Conservation (phyloP, 2,329 filamentous ascomycete species). For the Thielaviopsis ethacetica region DNA sequence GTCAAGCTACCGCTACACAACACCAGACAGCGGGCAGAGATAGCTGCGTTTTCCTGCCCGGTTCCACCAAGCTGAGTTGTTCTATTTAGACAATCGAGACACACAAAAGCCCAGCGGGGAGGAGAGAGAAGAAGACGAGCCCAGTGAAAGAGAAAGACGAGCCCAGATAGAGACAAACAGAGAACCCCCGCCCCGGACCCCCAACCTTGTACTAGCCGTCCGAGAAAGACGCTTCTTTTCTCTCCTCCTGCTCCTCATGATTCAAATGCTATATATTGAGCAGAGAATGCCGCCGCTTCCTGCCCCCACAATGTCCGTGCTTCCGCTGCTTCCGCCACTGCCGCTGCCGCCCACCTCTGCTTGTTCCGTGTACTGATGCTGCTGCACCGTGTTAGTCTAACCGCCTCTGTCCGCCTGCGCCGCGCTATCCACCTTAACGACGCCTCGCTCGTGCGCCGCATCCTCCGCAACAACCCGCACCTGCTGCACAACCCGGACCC, state of each 20-base stretch:
- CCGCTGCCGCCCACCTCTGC: neutral
- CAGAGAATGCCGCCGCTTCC: neutral
- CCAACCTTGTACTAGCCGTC: no score
- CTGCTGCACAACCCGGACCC: slow-evolving; percentile 64
- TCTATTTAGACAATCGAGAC: neutral
- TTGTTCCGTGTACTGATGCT: neutral
- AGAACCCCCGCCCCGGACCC: no score
- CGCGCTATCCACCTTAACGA: slow-evolving; percentile 68
- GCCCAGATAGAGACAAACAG: no score
- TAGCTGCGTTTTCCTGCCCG: no score
- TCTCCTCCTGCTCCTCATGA: neutral
- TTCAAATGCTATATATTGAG: neutral
- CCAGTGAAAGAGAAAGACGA: no score
- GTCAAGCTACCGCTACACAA: no score
- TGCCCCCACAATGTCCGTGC: slow-evolving; percentile 3
- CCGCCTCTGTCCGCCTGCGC: slow-evolving; percentile 58
- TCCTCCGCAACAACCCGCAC: slow-evolving; percentile 54
- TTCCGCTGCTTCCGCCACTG: neutral
- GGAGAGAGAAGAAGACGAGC: neutral
- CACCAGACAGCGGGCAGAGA: no score
- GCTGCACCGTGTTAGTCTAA: slow-evolving; percentile 24
- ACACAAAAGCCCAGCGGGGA: neutral
- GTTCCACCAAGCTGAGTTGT: neutral
- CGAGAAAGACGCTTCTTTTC: neutral
- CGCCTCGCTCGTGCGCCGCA: slow-evolving; percentile 54